phyloP scores from a whole-genome alignment of 2,329 filamentous ascomycete species.

The Neofusicoccum parvum region DNA sequence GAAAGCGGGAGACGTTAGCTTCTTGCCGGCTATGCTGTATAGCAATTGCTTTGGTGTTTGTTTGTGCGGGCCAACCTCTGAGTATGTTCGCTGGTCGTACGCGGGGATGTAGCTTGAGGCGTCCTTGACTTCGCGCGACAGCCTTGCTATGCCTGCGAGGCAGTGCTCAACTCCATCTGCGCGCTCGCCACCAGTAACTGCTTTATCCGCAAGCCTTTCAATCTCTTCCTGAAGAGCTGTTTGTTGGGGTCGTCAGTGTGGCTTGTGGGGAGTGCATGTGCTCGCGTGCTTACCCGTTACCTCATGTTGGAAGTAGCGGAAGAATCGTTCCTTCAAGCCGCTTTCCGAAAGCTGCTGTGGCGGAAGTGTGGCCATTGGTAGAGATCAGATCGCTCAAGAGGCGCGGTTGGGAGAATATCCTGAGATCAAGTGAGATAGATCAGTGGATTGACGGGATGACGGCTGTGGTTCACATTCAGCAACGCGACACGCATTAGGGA shows the following conservation, averaged over 20 bases:
- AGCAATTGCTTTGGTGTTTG: not conserved
- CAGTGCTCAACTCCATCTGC: slow-evolving; percentile 80
- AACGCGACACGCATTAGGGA: not conserved
- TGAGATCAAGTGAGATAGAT: not conserved
- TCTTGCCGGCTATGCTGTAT: not conserved
- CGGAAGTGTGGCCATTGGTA: slow-evolving; percentile 12
- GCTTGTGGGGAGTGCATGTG: not conserved
- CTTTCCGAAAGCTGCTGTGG: slow-evolving; percentile 21
- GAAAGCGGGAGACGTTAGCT: slow-evolving; percentile 25
- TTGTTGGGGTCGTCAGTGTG: slow-evolving; percentile 8
- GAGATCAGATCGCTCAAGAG: not conserved
- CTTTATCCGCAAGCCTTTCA: slow-evolving; percentile 63
- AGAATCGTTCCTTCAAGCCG: slow-evolving; percentile 74
- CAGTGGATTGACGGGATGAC: not conserved
- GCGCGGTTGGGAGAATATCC: not conserved
- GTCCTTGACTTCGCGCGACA: slow-evolving; percentile 85
- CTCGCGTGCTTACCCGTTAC: slow-evolving; percentile 59
- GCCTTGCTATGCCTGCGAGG: slow-evolving; percentile 73
- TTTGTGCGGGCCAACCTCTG: slow-evolving; percentile 60
- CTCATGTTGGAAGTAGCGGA: slow-evolving; percentile 78
- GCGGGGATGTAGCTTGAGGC: slow-evolving; percentile 79
- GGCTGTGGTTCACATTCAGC: slow-evolving; percentile 8
- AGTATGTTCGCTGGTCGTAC: slow-evolving; percentile 87
- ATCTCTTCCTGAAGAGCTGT: slow-evolving; percentile 78
- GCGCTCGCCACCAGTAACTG: slow-evolving; percentile 70